Base-by-base conservation (phyloP, 2,329 filamentous ascomycete genomes). In the Huntiella bhutanensis region DNA sequence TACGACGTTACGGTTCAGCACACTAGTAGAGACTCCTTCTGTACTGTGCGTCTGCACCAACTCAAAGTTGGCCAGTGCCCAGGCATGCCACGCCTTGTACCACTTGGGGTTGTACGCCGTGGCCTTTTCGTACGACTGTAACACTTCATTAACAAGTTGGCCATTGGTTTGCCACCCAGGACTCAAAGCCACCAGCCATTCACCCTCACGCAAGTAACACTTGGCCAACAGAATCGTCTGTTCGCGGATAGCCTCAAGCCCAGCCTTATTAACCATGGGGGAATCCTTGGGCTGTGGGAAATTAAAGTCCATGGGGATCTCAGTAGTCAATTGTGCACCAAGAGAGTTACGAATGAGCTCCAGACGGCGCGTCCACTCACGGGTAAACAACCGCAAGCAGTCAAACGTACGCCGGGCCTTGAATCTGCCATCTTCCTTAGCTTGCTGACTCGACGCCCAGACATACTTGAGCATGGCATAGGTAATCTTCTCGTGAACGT, bases 71-170 rank as follows among this genome's bases (percentile, higher is more conserved):
- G 91, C 88, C 52, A 98, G 64, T 8, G 91, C 92, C 88, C 91
- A 99, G 0, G 91, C 83, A 62, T 99, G 91, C 91, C 91, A 99
- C 5, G 92, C 91, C 64, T 98, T 99, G 67, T 98, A 98, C 76
- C 88, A 98, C 51, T 80, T 78, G 33, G 85, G 80, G 59, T 98
- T 93, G 63, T 92, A 95, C 49, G 84, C 80, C 2, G 91, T 98
- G 1, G 92, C 92, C 49, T 87, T 80, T 13, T 79, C 78, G 60
- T 96, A 98, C 1, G 91, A 86, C n/a, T 76, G 73, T 17, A 98
- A 68, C 49, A 98, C 86, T 45, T 96, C 88, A 44, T 82, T 75
- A 3, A 94, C 83, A 53, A 83, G 79, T 6, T 84, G 80, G 52
- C 83, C 76, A 52, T 84, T 79, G 12, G 12, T 39, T 92, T 91